Base-by-base conservation (phyloP, 257 asterid species). In the Linderniella brevidens region DNA sequence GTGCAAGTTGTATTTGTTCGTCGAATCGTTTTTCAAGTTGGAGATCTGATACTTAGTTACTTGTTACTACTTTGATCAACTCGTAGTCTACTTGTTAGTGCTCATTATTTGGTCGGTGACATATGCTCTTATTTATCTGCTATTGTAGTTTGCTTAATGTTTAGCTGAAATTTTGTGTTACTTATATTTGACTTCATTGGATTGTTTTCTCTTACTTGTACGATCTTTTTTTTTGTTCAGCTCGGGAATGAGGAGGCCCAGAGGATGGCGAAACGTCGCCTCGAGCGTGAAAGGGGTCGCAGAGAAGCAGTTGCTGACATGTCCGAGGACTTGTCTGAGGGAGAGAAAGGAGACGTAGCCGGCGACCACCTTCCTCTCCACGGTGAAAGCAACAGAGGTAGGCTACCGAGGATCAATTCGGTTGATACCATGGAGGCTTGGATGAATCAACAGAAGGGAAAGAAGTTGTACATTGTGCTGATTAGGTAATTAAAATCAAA, bases 261-360 rank as follows among this genome's bases (percentile, higher is more conserved):
- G 53, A 69, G 82, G 29, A 67, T 45, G 61, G 46, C 64, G 18
- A 73, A 60, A 58, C 68, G 53, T 55, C 71, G 40, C 15, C 47
- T 65, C 29, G 73, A 68, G 48, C 81, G 71, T 4, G 92, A 79
- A 52, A 73, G 61, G 60, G 92, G 77, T 20, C 82, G 79, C 14
- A 75, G 65, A 54, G 77, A 79, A 50, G 85, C 76, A 19, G 60
- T 72, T 55, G 92, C 81, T 49, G 92, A 79, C 37, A 75, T 79
- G 92, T 70, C 92, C 0, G 90, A 78, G 42, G 90, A 79, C 61
- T 64, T 72, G 47, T 79, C 92, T 15, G 92, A 79, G 53, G 92
- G 92, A 52, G 85, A 79, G 58, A 79, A 61, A 63, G 92, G 75
- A 19, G 85, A 75, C 49, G 52, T 68, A 44, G 61, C 67, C 35